Conservation (phyloP, 352 stramenopile genomes). For the Phytophthora multivora region DNA sequence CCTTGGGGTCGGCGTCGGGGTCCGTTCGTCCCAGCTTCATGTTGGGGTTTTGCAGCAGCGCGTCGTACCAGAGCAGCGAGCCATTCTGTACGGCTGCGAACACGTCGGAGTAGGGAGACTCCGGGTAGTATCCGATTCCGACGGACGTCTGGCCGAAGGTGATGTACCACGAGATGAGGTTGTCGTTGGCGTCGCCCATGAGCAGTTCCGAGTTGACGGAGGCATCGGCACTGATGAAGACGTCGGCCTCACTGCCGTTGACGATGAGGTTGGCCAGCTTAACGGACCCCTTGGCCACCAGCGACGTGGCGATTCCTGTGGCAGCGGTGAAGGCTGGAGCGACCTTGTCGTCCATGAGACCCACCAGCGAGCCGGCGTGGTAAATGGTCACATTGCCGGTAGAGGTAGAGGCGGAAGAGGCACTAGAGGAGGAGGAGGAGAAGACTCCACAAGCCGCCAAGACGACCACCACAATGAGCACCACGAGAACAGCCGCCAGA, state of each 20-base stretch:
- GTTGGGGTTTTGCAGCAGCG: conserved; percentile 30
- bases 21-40: conserved; percentile 39
- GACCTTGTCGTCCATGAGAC: conserved; percentile 36
- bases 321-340: conserved; percentile 33
- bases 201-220: conserved; percentile 37
- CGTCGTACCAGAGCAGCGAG: conserved; percentile 38
- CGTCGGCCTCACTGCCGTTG: conserved; percentile 35
- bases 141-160: conserved; percentile 37
- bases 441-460: conserved; percentile 32
- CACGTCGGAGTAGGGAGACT: conserved; percentile 35
- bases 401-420: not conserved
- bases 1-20: conserved; percentile 37
- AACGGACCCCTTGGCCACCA: conserved; percentile 39
- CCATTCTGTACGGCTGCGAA: conserved; percentile 33
- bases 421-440: conserved; percentile 21
- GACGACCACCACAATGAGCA: conserved; percentile 29
- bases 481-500: conserved; percentile 26
- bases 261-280: conserved; percentile 36
- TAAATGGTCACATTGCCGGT: conserved; percentile 40
- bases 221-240: conserved; percentile 41
- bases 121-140: conserved; percentile 31
- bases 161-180: conserved; percentile 43
- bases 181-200: conserved; percentile 34
- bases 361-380: conserved; percentile 35
- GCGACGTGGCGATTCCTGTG: conserved; percentile 31